These are phyloP conservation scores for Umbelopsis isabellina DNA, from an alignment of 192 early-diverging fungal genomes.

Conservation along the genomic window DNA sequence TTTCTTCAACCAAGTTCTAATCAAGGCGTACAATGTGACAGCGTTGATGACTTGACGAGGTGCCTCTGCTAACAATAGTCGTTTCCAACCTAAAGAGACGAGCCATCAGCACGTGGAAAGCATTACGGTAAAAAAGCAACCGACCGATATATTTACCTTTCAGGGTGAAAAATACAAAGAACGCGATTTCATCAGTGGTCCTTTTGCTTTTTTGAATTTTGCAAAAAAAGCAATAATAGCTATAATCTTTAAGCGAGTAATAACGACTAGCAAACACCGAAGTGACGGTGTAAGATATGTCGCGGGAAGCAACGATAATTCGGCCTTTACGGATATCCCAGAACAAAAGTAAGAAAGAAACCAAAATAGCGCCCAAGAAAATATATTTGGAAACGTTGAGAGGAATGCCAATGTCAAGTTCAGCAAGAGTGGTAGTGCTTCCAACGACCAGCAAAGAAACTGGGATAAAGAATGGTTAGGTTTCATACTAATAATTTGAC, in stretches of 20 bases:
- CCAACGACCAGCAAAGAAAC: constrained; percentile 37
- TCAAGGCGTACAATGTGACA: constrained; percentile 47
- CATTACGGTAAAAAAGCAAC: background rate
- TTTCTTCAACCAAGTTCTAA: constrained; percentile 33
- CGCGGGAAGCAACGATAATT: constrained; percentile 63
- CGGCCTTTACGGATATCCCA: constrained; percentile 72
- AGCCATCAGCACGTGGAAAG: background rate
- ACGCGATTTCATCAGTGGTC: constrained; percentile 69
- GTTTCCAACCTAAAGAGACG: constrained; percentile 72
- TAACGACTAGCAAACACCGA: constrained; percentile 75
- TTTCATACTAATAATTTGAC: constrained; percentile 16
- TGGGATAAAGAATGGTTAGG: constrained; percentile 2
- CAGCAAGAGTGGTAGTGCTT: constrained; percentile 7
- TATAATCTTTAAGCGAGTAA: constrained; percentile 73
- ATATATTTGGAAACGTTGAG: constrained; percentile 51
- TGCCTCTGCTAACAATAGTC: constrained; percentile 80
- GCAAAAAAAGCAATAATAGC: constrained; percentile 83
- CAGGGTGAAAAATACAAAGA: constrained; percentile 85
- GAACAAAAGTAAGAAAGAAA: constrained; percentile 69
- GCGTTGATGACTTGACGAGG: constrained; percentile 79
- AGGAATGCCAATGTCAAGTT: constrained; percentile 27
- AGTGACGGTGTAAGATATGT: constrained; percentile 81
- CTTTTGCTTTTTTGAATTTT: constrained; percentile 72
- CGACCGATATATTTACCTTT: constrained; percentile 56
- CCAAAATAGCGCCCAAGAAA: constrained; percentile 64